These are phyloP conservation scores for Limnanthes douglasii DNA, from an alignment of 345 rosid genomes.

Conservation along the genomic window DNA sequence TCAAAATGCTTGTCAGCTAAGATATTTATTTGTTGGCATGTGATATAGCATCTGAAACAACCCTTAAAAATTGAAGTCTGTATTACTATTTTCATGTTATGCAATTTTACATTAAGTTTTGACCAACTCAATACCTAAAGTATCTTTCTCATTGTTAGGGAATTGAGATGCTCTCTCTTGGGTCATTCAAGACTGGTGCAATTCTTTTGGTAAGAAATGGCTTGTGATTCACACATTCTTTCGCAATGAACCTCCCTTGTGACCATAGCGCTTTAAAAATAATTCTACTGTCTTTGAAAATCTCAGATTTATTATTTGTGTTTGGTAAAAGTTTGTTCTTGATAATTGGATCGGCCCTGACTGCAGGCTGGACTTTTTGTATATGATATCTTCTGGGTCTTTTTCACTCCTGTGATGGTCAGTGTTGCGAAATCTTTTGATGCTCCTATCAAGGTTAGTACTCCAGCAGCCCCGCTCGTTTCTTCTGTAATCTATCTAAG, in stretches of 20 bases:
- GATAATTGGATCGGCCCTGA: constrained; percentile 1
- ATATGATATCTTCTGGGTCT: constrained; percentile 98
- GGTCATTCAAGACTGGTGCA: constrained; percentile 95
- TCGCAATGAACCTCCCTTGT: not conserved
- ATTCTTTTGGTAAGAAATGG: constrained; percentile 65
- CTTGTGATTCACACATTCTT: not conserved
- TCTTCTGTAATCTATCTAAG: not conserved
- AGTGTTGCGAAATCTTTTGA: constrained; percentile 98
- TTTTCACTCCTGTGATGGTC: constrained; percentile 99
- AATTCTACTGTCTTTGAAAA: too few species aligned
- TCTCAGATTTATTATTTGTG: too few species aligned
- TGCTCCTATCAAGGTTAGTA: constrained; percentile 96
- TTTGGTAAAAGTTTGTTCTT: constrained; percentile 3
- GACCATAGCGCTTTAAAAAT: too few species aligned
- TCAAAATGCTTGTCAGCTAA: too few species aligned
- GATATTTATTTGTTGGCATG: too few species aligned
- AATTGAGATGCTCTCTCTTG: constrained; percentile 98
- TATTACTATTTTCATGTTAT: too few species aligned
- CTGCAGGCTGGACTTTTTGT: constrained; percentile 90
- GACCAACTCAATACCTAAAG: too few species aligned
- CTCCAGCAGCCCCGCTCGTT: not conserved
- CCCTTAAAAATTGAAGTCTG: too few species aligned
- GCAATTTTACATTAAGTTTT: too few species aligned
- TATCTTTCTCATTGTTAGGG: constrained; percentile 29
- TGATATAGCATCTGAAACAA: too few species aligned